A percentile compares a stretch with the other conserved stretches of the same genome.
These are phyloP conservation scores for Backusella westeae DNA, from an alignment of 192 early-diverging fungal species.

Conservation along the genomic window DNA sequence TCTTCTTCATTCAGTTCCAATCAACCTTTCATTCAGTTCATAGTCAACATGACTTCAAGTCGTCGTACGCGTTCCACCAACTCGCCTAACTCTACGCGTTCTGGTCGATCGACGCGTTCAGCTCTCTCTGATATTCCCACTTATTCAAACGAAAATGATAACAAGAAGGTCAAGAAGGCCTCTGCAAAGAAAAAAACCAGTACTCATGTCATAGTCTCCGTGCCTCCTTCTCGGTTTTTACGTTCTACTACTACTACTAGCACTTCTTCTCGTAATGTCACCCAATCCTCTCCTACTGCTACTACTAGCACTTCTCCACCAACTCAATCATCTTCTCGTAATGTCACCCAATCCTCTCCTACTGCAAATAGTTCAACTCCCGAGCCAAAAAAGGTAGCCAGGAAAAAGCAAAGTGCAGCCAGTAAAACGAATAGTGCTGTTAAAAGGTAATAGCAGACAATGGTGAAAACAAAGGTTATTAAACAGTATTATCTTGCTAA, in stretches of 20 bases:
- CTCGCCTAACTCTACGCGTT: too few relatives aligned
- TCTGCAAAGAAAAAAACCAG: too few relatives aligned
- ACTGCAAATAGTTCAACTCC: not conserved
- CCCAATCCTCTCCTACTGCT: not conserved
- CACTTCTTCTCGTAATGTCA: not conserved
- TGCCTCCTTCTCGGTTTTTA: too few relatives aligned
- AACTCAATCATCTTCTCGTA: not conserved
- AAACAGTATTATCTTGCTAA: not conserved
- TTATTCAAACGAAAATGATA: not conserved
- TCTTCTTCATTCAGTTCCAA: not conserved
- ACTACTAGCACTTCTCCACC: not conserved
- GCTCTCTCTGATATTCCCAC: not conserved
- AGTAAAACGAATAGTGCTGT: slow-evolving; percentile 54
- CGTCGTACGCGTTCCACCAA: not conserved
- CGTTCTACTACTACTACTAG: too few relatives aligned
- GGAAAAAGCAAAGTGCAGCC: slow-evolving; percentile 7
- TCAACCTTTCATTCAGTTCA: too few relatives aligned
- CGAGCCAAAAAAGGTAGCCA: slow-evolving; percentile 6
- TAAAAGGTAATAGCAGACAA: slow-evolving; percentile 45
- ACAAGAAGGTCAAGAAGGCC: not conserved
- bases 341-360: not conserved
- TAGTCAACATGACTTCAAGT: slow-evolving; percentile 13
- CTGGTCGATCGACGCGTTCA: too few relatives aligned
- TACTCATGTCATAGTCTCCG: too few relatives aligned
- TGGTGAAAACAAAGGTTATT: too few relatives aligned